Evolutionary conservation across 495 filamentous ascomycete genomes (phyloP).

Genomic region (Saxispiralis lemnorum): DNA sequence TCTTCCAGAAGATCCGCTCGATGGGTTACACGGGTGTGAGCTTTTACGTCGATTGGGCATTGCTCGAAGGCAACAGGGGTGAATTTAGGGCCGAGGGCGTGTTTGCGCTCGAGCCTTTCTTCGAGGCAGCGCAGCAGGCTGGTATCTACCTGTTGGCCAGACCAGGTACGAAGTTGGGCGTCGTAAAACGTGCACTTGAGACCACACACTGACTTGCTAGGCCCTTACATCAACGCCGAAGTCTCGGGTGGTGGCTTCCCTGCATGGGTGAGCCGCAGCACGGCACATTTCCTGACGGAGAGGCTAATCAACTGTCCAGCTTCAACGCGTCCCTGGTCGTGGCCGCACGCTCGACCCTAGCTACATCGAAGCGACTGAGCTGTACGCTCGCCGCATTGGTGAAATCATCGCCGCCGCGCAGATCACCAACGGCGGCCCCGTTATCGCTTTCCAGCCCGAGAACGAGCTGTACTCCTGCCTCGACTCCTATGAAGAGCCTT

Average conservation of each 20-base stretch:
- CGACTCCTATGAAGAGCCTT: neutral
- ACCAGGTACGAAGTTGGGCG: no score
- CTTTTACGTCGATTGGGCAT: constrained; percentile 63
- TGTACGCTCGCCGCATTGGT: constrained; percentile 38
- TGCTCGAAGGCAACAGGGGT: constrained; percentile 57
- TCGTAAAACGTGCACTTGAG: no score
- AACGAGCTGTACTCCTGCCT: constrained; percentile 43
- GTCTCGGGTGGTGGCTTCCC: constrained; percentile 45
- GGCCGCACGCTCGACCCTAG: constrained; percentile 41
- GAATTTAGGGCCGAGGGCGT: constrained; percentile 51
- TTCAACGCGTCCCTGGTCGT: constrained; percentile 40
- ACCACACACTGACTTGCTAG: constrained; percentile 25
- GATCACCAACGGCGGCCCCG: constrained; percentile 61
- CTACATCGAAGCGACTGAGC: constrained; percentile 49
- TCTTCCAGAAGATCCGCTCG: constrained; percentile 66
- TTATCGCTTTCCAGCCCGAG: constrained; percentile 64
- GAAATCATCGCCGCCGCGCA: constrained; percentile 53
- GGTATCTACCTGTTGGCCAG: constrained; percentile 56
- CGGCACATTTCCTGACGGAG: neutral
- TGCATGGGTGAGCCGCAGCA: constrained; percentile 33
- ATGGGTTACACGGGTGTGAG: constrained; percentile 60
- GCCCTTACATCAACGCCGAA: constrained; percentile 53
- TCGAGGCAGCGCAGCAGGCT: constrained; percentile 46
- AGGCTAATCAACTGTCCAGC: neutral
- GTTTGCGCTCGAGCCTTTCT: constrained; percentile 53